Conservation (phyloP, 2,329 filamentous ascomycete genomes). For the Botrytis fabae region DNA sequence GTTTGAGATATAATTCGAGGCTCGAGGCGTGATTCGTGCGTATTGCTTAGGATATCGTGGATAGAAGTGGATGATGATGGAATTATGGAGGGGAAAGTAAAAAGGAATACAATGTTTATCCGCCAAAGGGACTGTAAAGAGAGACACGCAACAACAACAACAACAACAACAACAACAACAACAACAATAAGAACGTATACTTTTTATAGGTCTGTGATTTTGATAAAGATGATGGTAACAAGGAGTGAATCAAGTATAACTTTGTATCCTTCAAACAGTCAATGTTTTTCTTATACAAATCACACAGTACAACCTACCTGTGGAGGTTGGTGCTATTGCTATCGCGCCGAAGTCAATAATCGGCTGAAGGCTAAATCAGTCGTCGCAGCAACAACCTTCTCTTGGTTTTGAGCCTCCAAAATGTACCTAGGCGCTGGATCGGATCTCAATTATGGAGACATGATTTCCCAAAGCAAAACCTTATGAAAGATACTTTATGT, state of each 20-base stretch:
- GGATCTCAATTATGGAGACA: neutral
- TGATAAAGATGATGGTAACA: neutral
- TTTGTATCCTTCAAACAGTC: neutral
- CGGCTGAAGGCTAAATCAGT: slow-evolving; percentile 8
- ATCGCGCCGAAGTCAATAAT: slow-evolving; percentile 19
- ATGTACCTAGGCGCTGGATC: neutral
- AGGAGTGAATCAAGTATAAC: slow-evolving; percentile 2
- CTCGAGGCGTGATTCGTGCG: slow-evolving; percentile 15
- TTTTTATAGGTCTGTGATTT: slow-evolving; percentile 12
- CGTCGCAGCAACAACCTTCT: slow-evolving; percentile 19
- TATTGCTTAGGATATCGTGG: neutral
- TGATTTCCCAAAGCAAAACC: neutral
- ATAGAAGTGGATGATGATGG: neutral
- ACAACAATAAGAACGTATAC: slow-evolving; percentile 3
- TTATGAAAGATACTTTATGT: neutral
- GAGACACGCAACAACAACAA: neutral
- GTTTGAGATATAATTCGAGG: slow-evolving; percentile 4
- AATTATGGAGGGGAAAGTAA: neutral
- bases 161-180: neutral
- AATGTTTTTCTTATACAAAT: slow-evolving; percentile 1
- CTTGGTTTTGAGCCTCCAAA: neutral
- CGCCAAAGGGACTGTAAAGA: slow-evolving; percentile 12
- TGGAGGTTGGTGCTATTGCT: neutral
- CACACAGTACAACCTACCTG: neutral
- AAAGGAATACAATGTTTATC: slow-evolving; percentile 3